Conservation (phyloP, 2,329 filamentous ascomycete species). For the Didymella pomorum region DNA sequence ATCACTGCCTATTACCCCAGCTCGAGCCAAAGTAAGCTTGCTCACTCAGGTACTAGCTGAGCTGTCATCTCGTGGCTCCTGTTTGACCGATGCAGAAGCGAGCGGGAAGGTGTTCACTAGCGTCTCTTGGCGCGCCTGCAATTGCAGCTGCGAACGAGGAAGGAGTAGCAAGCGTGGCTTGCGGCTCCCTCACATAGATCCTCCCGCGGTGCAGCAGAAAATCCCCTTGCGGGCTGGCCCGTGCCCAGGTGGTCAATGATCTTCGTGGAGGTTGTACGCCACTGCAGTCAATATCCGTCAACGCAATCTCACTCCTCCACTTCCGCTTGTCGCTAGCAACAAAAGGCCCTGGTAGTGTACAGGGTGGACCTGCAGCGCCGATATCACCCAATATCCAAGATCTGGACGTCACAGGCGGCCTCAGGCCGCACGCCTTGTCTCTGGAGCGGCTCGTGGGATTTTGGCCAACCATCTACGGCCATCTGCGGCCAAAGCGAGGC, state of each 20-base stretch:
- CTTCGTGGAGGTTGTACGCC: constrained; percentile 11
- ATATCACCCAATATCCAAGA: background rate
- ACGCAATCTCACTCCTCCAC: constrained; percentile 1
- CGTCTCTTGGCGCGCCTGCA: constrained; percentile 33
- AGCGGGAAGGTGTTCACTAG: constrained; percentile 40
- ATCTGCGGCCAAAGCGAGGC: constrained; percentile 13
- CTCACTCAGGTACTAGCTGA: constrained; percentile 38
- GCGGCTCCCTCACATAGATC: constrained; percentile 4
- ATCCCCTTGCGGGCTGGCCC: constrained; percentile 12
- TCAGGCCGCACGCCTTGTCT: background rate
- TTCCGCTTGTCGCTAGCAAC: background rate
- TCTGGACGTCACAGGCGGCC: background rate
- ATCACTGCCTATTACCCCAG: constrained; percentile 21
- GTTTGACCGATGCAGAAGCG: constrained; percentile 42
- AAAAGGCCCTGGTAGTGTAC: background rate
- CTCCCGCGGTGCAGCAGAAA: constrained; percentile 19
- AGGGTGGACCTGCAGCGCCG: background rate
- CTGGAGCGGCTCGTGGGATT: constrained; percentile 10
- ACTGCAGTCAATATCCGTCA: constrained; percentile 2
- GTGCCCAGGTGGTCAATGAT: constrained; percentile 15
- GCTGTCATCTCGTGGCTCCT: constrained; percentile 38
- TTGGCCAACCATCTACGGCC: constrained; percentile 4
- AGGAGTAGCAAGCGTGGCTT: constrained; percentile 24
- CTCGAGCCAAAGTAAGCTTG: constrained; percentile 32
- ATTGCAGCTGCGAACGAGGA: constrained; percentile 14